Evolutionary conservation across 352 stramenopile genomes (phyloP), one percentile per base, ranked within the genome.

Genomic region (Globisporangium takayamanum): DNA sequence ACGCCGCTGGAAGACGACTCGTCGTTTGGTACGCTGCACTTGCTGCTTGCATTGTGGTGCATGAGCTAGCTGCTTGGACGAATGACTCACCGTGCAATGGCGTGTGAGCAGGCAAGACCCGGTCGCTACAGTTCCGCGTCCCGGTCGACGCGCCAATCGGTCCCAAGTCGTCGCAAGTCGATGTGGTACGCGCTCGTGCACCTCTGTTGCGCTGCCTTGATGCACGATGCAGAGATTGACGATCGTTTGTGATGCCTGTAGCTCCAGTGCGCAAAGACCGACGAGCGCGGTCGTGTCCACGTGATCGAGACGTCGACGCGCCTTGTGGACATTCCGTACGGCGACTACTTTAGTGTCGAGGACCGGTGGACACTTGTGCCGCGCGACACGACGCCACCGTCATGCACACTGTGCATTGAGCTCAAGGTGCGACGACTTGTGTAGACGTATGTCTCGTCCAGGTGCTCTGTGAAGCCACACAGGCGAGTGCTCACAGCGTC

Each of bases 281-380:
- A 59, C 2, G 76, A 78, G 5, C 56, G 74, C 28, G 67, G 70
- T 11, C 33, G 33, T 1, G 59, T 80, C 8, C 67, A 70, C 37
- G 68, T 84, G 8, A 76, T 94, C 0, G 85, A 94, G 54, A 88
- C 77, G 15, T 92, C 83, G 25, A 94, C 85, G 8, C 72, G 78
- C 33, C 66, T 94, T 2, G 79, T 84, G 44, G 85, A 94, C 63
- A 92, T 94, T 56, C 85, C 85, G 5, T 94, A 94, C 57, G 83
- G 85, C 22, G 85, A 94, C 62, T 93, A 89, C 66, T 94, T 94
- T 50, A 91, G 79, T 56, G 85, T 94, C 3, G 83, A 93, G 60
- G 81, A 92, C 30, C 78, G 85, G 5, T 93, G 84, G 78, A 89
- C 78, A 15, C 72, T 94, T 46, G 67, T 83, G n/a, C 73, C 78